phyloP scores from a whole-genome alignment of 2,329 filamentous ascomycete genomes.

The Cytospora schulzeri region DNA sequence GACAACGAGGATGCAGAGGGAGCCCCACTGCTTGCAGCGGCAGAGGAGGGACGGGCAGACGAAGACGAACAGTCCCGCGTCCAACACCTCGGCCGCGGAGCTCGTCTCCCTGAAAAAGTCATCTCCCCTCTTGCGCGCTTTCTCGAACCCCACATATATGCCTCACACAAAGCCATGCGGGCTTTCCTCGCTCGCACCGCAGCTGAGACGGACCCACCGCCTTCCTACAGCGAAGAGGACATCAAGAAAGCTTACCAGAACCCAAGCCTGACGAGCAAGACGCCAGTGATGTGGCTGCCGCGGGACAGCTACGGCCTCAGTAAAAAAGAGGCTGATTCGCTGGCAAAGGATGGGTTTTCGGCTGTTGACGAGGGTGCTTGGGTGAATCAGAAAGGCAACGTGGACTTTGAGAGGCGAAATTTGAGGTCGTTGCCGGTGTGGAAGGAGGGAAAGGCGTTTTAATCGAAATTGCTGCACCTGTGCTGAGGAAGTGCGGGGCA shows the following conservation, averaged over 20 bases:
- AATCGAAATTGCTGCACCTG: not conserved
- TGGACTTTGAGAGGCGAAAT: constrained; percentile 22
- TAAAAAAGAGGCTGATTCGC: constrained; percentile 20
- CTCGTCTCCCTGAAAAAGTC: constrained; percentile 19
- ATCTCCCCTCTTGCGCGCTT: constrained; percentile 22
- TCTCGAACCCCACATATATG: constrained; percentile 25
- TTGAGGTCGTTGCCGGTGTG: constrained; percentile 18
- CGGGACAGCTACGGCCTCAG: constrained; percentile 24
- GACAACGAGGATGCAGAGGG: constrained; percentile 15
- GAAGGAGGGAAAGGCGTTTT: constrained; percentile 21
- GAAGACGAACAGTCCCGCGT: constrained; percentile 16
- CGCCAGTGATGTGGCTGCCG: constrained; percentile 25
- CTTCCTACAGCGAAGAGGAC: constrained; percentile 22
- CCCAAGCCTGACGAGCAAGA: constrained; percentile 23
- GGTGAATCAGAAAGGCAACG: constrained; percentile 21
- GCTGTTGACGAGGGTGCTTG: constrained; percentile 25
- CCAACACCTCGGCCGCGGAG: constrained; percentile 20
- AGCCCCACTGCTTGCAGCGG: constrained; percentile 20
- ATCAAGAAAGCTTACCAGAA: constrained; percentile 23
- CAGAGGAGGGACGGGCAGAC: constrained; percentile 18
- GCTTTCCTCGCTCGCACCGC: constrained; percentile 21
- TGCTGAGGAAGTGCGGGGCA: no score
- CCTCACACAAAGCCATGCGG: constrained; percentile 26
- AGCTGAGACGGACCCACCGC: constrained; percentile 23
- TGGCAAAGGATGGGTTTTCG: constrained; percentile 12